Conservation (phyloP, 148 eudicot genomes). For the Rhododendron ferrugineum region DNA sequence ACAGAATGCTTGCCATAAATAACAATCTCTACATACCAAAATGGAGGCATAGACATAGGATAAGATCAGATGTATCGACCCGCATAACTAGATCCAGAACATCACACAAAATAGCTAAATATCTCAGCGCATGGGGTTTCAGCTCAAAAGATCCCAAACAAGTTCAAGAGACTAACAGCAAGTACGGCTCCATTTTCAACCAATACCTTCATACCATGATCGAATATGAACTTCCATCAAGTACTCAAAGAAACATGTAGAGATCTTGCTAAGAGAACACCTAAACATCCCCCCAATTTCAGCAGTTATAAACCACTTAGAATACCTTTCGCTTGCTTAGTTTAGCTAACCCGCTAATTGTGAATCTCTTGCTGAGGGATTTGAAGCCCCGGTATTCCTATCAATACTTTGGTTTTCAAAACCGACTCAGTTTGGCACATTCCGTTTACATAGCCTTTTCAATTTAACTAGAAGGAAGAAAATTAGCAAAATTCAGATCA, state of each 20-base stretch:
- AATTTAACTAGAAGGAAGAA: too few relatives aligned
- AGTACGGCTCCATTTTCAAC: too few relatives aligned
- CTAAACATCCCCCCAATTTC: neutral
- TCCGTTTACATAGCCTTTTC: too few relatives aligned
- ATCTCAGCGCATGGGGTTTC: neutral
- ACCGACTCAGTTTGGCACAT: too few relatives aligned
- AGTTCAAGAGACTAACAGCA: neutral
- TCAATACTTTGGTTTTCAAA: too few relatives aligned
- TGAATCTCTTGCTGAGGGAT: too few relatives aligned
- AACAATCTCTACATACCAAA: neutral
- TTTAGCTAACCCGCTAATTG: too few relatives aligned
- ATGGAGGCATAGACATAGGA: neutral
- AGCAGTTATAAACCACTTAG: neutral
- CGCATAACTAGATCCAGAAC: neutral
- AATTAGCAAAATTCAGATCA: too few relatives aligned
- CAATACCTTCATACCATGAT: neutral
- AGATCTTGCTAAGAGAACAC: neutral
- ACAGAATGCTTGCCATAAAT: neutral
- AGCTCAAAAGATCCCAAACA: neutral
- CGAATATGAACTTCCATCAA: neutral
- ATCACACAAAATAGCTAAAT: neutral
- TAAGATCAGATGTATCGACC: neutral
- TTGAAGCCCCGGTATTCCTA: too few relatives aligned
- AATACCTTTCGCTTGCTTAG: too few relatives aligned
- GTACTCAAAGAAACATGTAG: neutral